Evolutionary conservation across 768 basidiomycete species (phyloP).

Genomic region (Russula emetica): DNA sequence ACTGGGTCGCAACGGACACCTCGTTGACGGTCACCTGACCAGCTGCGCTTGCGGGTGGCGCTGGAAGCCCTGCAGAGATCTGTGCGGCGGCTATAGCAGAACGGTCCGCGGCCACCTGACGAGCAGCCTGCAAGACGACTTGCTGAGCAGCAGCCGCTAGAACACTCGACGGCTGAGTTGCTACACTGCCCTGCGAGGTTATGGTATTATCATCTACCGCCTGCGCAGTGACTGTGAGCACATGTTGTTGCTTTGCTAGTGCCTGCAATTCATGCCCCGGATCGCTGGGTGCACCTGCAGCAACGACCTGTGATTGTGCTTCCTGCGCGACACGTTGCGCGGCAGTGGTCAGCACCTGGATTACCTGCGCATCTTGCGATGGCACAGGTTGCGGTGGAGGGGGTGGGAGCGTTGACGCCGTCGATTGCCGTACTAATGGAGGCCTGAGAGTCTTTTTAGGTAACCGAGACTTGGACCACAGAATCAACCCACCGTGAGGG

Average conservation of each 20-base stretch:
- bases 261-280: constrained; percentile 52
- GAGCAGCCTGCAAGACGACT: constrained; percentile 74
- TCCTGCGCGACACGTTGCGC: constrained; percentile 75
- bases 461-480: constrained; percentile 21
- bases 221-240: constrained; percentile 65
- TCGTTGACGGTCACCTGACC: constrained; percentile 53
- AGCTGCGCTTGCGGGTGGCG: constrained; percentile 32
- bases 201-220: constrained; percentile 72
- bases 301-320: constrained; percentile 62
- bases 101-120: constrained; percentile 52
- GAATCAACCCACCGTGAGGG: constrained; percentile 31
- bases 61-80: constrained; percentile 40
- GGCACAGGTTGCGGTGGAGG: constrained; percentile 34
- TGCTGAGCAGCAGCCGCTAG: constrained; percentile 76
- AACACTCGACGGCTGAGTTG: constrained; percentile 46
- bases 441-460: constrained; percentile 12
- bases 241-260: constrained; percentile 77
- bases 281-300: constrained; percentile 43
- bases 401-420: constrained; percentile 31
- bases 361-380: constrained; percentile 63
- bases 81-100: constrained; percentile 42
- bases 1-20: constrained; percentile 59
- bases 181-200: constrained; percentile 42
- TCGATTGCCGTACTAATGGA: constrained; percentile 34
- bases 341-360: constrained; percentile 70